Evolutionary conservation across 768 basidiomycete species (phyloP).

Genomic region (Pleurotus tuber-regium): DNA sequence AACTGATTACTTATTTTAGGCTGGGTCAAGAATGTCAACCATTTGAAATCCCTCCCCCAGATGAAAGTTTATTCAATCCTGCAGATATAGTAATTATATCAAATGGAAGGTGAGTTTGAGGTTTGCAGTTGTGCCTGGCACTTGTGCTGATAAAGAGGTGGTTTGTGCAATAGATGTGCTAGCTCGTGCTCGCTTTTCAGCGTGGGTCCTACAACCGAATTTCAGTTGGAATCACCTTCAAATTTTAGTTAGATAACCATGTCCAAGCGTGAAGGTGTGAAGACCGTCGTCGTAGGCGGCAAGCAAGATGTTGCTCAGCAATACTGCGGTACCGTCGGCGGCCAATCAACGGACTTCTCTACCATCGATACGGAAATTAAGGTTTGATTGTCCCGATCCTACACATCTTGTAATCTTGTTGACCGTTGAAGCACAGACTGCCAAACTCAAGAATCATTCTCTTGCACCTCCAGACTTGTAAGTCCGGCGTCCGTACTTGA

Average conservation of each 20-base stretch:
- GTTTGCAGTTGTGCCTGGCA: not conserved
- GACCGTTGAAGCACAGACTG: too few species aligned
- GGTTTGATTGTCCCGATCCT: too few species aligned
- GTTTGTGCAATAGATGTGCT: slow-evolving; percentile 40
- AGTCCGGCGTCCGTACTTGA: slow-evolving; percentile 18
- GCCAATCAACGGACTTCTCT: slow-evolving; percentile 56
- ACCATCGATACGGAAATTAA: slow-evolving; percentile 62
- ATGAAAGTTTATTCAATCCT: slow-evolving; percentile 44
- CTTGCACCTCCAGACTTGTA: slow-evolving; percentile 62
- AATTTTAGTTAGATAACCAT: slow-evolving; percentile 49
- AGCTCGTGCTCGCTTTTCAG: slow-evolving; percentile 48
- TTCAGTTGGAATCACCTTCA: not conserved
- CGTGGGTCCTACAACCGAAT: slow-evolving; percentile 23
- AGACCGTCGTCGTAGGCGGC: slow-evolving; percentile 58
- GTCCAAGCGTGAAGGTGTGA: slow-evolving; percentile 55
- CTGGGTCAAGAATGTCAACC: slow-evolving; percentile 47
- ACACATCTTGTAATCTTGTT: too few species aligned
- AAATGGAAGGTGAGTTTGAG: slow-evolving; percentile 43
- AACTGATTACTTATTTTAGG: slow-evolving; percentile 21
- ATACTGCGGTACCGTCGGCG: slow-evolving; percentile 64
- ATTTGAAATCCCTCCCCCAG: slow-evolving; percentile 35
- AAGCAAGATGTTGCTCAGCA: slow-evolving; percentile 44
- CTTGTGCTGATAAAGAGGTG: too few species aligned
- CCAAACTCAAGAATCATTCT: slow-evolving; percentile 49
- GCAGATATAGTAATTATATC: slow-evolving; percentile 51